Evolutionary conservation across 768 basidiomycete genomes (phyloP).

Genomic region (Rhodotorula babjevae): DNA sequence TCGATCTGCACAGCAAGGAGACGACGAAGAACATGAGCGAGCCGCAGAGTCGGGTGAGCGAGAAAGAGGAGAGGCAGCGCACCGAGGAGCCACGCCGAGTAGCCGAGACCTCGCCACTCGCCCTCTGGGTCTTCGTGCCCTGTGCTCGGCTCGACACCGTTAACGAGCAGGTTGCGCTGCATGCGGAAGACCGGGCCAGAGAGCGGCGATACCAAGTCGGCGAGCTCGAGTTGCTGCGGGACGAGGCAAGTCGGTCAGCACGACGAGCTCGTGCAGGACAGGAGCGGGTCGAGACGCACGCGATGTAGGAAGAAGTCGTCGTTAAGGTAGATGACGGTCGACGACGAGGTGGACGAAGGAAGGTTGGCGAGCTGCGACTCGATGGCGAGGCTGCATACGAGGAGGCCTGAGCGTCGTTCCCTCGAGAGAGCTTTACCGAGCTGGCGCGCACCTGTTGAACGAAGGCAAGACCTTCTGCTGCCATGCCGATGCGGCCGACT

Average conservation of each 20-base stretch:
- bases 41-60: not conserved
- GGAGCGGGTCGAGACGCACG: slow-evolving; percentile 2
- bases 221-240: slow-evolving; percentile 14
- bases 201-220: slow-evolving; percentile 31
- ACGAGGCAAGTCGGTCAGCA: slow-evolving; percentile 1
- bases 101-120: slow-evolving; percentile 51
- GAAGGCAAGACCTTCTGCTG: slow-evolving; percentile 24
- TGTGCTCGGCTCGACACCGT: slow-evolving; percentile 23
- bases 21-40: not conserved
- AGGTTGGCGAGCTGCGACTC: slow-evolving; percentile 40
- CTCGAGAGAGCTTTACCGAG: fast-evolving
- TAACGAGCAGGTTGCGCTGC: slow-evolving; percentile 47
- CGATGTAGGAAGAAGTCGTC: slow-evolving; percentile 50
- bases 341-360: slow-evolving; percentile 4
- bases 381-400: slow-evolving; percentile 32
- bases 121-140: slow-evolving; percentile 40
- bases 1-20: slow-evolving; percentile 35
- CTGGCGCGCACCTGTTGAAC: slow-evolving; percentile 37
- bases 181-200: slow-evolving; percentile 51
- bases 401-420: no score
- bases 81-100: slow-evolving; percentile 48
- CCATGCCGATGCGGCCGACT: slow-evolving; percentile 15
- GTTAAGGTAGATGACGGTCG: slow-evolving; percentile 43
- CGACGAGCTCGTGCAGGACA: not conserved
- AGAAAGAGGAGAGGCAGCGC: not conserved